These are phyloP conservation scores for Scenedesmus sp. DNA, from an alignment of 163 green algal genomes.

Conservation along the genomic window DNA sequence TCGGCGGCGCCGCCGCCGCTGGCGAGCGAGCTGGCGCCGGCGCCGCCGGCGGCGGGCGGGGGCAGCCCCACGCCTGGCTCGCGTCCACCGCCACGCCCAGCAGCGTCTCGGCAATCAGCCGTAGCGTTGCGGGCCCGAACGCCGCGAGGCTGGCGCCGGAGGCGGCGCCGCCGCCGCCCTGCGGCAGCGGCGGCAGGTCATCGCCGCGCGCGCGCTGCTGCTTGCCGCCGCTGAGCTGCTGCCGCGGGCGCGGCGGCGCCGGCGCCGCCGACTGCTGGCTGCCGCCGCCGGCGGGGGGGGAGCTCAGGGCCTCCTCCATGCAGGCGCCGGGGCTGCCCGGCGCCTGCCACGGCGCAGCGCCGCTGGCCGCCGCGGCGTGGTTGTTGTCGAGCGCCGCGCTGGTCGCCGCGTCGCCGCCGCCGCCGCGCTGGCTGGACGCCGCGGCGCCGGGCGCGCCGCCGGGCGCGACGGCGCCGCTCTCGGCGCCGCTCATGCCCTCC, in stretches of 20 bases:
- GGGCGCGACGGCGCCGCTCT: conserved; percentile 1
- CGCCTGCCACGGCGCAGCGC: too few relatives aligned
- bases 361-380: too few relatives aligned
- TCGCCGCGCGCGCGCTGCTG: background rate
- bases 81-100: conserved; percentile 39
- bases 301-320: too few relatives aligned
- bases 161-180: background rate
- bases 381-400: too few relatives aligned
- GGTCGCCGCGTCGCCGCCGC: too few relatives aligned
- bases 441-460: background rate
- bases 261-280: too few relatives aligned
- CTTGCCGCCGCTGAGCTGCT: conserved; percentile 4
- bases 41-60: background rate
- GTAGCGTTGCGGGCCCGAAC: background rate
- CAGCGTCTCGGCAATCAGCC: conserved; percentile 36
- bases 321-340: too few relatives aligned
- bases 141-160: background rate
- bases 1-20: too few relatives aligned
- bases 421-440: background rate
- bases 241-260: conserved; percentile 26
- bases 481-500: conserved; percentile 1
- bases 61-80: conserved; percentile 21
- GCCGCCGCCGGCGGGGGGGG: too few relatives aligned
- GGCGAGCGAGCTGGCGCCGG: background rate
- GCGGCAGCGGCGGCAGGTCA: conserved; percentile 24